Evolutionary conservation across 2,329 filamentous ascomycete genomes (phyloP).

Genomic region (Phyllosticta ampelicida): DNA sequence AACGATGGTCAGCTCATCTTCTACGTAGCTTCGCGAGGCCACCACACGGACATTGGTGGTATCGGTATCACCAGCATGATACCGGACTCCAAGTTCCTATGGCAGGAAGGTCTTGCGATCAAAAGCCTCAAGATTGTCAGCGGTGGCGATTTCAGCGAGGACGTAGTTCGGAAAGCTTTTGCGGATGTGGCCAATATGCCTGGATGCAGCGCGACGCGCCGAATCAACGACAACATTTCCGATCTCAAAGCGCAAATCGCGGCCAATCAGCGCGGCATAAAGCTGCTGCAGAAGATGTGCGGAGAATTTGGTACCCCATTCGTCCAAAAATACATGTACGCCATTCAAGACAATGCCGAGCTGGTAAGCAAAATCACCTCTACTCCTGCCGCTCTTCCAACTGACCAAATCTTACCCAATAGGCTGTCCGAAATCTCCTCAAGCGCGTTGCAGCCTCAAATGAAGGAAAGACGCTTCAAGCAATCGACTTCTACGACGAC

Average conservation of each 20-base stretch:
- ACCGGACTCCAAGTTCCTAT: slow-evolving; percentile 36
- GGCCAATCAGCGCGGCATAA: slow-evolving; percentile 25
- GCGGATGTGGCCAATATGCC: slow-evolving; percentile 18
- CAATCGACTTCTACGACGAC: slow-evolving; percentile 29
- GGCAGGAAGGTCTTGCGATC: slow-evolving; percentile 38
- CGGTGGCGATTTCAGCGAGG: slow-evolving; percentile 27
- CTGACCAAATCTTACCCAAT: background rate
- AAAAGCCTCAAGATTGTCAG: slow-evolving; percentile 30
- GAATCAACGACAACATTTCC: slow-evolving; percentile 24
- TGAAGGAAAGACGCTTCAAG: slow-evolving; percentile 1
- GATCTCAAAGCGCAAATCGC: slow-evolving; percentile 28
- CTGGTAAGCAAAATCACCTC: slow-evolving; percentile 14
- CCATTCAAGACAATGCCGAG: slow-evolving; percentile 28
- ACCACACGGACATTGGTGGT: slow-evolving; percentile 22
- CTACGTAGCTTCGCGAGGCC: slow-evolving; percentile 20
- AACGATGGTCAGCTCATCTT: slow-evolving; percentile 16
- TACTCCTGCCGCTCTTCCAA: slow-evolving; percentile 13
- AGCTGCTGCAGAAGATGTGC: slow-evolving; percentile 26
- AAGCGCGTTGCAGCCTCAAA: slow-evolving; percentile 42
- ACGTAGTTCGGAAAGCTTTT: slow-evolving; percentile 19
- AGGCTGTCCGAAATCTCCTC: slow-evolving; percentile 74
- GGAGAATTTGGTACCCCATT: slow-evolving; percentile 23
- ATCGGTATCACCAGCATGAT: slow-evolving; percentile 23
- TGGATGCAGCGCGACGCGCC: slow-evolving; percentile 23
- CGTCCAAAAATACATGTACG: slow-evolving; percentile 33